phyloP scores from a whole-genome alignment of 2,329 filamentous ascomycete species.

The Aspergillus unguis region DNA sequence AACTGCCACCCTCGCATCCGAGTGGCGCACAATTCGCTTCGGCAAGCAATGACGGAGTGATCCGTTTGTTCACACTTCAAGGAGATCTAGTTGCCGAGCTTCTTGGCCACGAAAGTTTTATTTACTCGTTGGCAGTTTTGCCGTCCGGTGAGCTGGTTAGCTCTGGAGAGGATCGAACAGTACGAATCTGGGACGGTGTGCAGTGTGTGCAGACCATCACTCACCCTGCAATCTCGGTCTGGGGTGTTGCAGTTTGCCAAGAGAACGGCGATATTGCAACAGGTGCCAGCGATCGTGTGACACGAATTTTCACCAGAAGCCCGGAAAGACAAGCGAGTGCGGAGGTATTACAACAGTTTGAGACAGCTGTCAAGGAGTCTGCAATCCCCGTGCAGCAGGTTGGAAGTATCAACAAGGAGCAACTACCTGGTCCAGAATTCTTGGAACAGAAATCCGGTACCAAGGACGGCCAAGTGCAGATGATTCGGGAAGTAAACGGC shows the following conservation, averaged over 20 bases:
- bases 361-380: conserved; percentile 75
- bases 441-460: conserved; percentile 76
- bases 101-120: conserved; percentile 88
- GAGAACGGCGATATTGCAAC: conserved; percentile 90
- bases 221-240: conserved; percentile 93
- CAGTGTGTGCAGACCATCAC: conserved; percentile 94
- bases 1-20: conserved; percentile 69
- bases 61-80: conserved; percentile 80
- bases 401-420: conserved; percentile 82
- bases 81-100: conserved; percentile 74
- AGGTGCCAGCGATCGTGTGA: conserved; percentile 82
- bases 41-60: conserved; percentile 85
- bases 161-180: conserved; percentile 89
- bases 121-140: conserved; percentile 76
- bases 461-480: conserved; percentile 95
- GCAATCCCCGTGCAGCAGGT: conserved; percentile 85
- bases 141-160: conserved; percentile 87
- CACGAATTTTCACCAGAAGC: conserved; percentile 77
- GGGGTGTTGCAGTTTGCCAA: conserved; percentile 78
- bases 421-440: conserved; percentile 84
- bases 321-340: conserved; percentile 66
- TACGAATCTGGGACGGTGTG: conserved; percentile 78
- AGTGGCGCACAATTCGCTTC: conserved; percentile 91
- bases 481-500: conserved; percentile 79
- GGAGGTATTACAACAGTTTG: conserved; percentile 68